A percentile compares a stretch with the other conserved stretches of the same genome.
These are phyloP conservation scores for Trametes meyenii DNA, from an alignment of 768 basidiomycete genomes.

Conservation along the genomic window DNA sequence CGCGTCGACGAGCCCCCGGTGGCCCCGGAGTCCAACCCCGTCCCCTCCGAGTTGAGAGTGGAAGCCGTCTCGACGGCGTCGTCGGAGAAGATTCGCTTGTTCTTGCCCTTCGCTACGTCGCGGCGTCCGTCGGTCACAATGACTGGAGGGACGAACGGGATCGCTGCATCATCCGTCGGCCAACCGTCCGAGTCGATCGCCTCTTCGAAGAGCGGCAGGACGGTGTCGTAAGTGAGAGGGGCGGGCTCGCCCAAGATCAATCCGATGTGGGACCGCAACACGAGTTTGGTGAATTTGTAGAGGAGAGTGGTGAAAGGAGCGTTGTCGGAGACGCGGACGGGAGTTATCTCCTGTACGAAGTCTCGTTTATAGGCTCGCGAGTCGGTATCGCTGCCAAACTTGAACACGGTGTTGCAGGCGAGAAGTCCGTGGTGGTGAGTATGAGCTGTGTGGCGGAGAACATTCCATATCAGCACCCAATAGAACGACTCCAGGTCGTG, in stretches of 20 bases:
- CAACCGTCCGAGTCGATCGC: conserved; percentile 8
- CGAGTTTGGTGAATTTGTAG: background rate
- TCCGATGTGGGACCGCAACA: background rate
- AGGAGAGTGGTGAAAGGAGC: background rate
- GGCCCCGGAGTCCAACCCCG: too few species aligned
- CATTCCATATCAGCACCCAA: conserved; percentile 19
- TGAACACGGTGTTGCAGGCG: background rate
- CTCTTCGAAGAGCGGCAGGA: conserved; percentile 6
- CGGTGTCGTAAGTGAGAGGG: conserved; percentile 3
- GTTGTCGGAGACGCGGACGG: background rate
- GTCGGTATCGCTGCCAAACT: background rate
- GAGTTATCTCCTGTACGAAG: background rate
- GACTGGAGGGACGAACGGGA: background rate
- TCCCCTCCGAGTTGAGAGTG: too few species aligned
- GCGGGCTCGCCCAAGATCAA: background rate
- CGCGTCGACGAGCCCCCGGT: too few species aligned
- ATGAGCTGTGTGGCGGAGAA: conserved; percentile 7
- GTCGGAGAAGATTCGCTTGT: background rate
- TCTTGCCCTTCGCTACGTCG: background rate
- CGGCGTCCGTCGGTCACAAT: background rate
- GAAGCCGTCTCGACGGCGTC: too few species aligned
- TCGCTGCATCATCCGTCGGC: conserved; percentile 6
- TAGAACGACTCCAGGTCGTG: conserved; percentile 24
- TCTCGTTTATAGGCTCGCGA: background rate
- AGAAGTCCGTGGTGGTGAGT: background rate